phyloP scores from a whole-genome alignment of 2,329 filamentous ascomycete species.

The Stagonosporopsis rhizophila region DNA sequence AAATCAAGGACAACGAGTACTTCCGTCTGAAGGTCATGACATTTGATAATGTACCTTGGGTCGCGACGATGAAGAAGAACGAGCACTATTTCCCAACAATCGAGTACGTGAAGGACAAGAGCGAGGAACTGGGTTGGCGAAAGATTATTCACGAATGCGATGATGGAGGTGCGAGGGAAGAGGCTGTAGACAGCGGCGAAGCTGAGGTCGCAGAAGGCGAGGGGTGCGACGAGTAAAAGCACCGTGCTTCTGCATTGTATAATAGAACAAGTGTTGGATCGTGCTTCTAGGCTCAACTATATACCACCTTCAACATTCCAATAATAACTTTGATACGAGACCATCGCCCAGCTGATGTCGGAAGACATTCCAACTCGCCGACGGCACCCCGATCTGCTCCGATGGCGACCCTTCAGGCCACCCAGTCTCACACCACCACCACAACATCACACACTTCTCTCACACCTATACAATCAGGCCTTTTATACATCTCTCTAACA shows the following conservation, averaged over 20 bases:
- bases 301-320: not conserved
- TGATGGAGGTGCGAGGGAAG: conserved; percentile 45
- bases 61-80: conserved; percentile 99
- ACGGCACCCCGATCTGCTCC: not conserved
- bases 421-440: not conserved
- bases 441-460: not conserved
- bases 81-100: conserved; percentile 87
- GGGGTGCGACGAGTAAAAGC: conserved; percentile 25
- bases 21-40: conserved; percentile 98
- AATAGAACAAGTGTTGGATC: not conserved
- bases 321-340: too few species aligned
- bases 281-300: not conserved
- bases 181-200: conserved; percentile 39
- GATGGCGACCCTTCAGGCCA: not conserved
- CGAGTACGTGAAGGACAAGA: conserved; percentile 67
- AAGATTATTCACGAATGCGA: conserved; percentile 63
- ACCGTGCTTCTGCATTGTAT: not conserved
- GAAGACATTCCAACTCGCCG: not conserved
- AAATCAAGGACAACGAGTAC: conserved; percentile 96
- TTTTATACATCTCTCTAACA: not conserved
- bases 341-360: not conserved
- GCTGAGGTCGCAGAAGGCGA: conserved; percentile 39
- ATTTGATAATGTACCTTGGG: conserved; percentile 98
- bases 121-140: conserved; percentile 62
- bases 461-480: not conserved